Percentiles rank a stretch among this genome's conserved stretches.
Evolutionary conservation across 805 yeast species (phyloP).

Genomic region (Yarrowia hollandica): DNA sequence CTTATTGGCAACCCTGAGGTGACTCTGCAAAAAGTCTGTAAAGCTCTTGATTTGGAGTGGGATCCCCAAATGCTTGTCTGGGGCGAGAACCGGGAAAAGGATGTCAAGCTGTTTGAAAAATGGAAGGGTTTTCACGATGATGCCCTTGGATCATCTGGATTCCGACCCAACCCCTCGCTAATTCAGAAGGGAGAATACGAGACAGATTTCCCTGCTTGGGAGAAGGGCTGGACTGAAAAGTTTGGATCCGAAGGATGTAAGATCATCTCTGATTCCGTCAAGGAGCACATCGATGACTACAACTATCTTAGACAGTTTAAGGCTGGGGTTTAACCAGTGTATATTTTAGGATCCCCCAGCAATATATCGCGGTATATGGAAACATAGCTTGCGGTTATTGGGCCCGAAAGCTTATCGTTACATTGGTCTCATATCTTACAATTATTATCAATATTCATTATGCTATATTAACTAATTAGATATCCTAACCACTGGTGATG

Average conservation of each 20-base stretch:
- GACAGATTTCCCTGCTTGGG: constrained; percentile 35
- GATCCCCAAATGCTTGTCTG: constrained; percentile 34
- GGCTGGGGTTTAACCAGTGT: constrained; percentile 2
- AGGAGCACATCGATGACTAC: constrained; percentile 35
- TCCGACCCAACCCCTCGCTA: constrained; percentile 28
- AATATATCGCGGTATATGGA: too few species aligned
- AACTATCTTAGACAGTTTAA: constrained; percentile 34
- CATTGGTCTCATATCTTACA: neutral
- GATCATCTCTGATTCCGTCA: constrained; percentile 32
- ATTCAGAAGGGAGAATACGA: constrained; percentile 24
- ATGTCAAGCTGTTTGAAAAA: constrained; percentile 33
- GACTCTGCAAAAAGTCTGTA: constrained; percentile 33
- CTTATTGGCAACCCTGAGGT: constrained; percentile 33
- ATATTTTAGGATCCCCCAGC: neutral
- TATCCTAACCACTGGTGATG: constrained; percentile 4
- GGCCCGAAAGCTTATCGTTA: too few species aligned
- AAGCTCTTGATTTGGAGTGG: constrained; percentile 32
- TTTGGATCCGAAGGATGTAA: constrained; percentile 19
- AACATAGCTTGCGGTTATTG: too few species aligned
- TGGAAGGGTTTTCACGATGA: constrained; percentile 38
- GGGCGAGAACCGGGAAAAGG: constrained; percentile 33
- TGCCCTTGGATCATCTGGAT: constrained; percentile 34
- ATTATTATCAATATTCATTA: neutral
- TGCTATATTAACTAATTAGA: neutral
- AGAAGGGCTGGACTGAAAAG: constrained; percentile 33